Evolutionary conservation across 2,329 filamentous ascomycete species (phyloP), one percentile per base, ranked within the genome.

Genomic region (Neobulgaria alba): DNA sequence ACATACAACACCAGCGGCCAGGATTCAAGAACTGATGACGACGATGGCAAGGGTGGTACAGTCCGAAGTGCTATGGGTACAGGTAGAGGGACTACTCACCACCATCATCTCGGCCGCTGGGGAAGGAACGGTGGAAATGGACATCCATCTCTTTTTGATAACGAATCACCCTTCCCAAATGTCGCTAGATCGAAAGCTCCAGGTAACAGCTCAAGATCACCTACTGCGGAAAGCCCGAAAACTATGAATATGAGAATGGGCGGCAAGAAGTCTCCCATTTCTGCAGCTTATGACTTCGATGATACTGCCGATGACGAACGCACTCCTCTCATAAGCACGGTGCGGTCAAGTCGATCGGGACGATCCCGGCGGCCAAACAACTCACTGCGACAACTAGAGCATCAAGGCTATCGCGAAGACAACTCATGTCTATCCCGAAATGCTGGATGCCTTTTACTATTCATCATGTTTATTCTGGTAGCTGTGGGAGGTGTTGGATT

Each of bases 401-500:
- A 84, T 40, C 79, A 85, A 57, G 74, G 80, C 17, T 80, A 79
- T 56, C 69, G 75, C 37, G 70, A 75, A 39, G 67, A 72, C 36
- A 75, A 76, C 17, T 70, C 84, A 54, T 73, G 84, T 66, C 60
- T 82, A 61, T 68, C 77, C 51, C 78, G 84, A 23, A 86, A 88
- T 54, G 86, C 87, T n/a, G 85, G 87, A 41, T 96, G 88, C 58
- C 68, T 93, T 9, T 75, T 95, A 10, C 73, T 95, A n/a, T 79
- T 82, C 2, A 72, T 93, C 47, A 79, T 95, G 66, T 66, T 95
- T 16, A 64, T 92, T 29, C 67, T 95, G 12, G 76, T 95, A 31
- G 75, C 93, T 35, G 81, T 87, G n/a, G 86, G 85, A 31, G 83
- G 85, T 8, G 81, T 92, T 29, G 85, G 83, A 16, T 92, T 96